A percentile compares a stretch with the other conserved stretches of the same genome.
phyloP scores from a whole-genome alignment of 257 asterid genomes.

The Gentiana macrophylla region DNA sequence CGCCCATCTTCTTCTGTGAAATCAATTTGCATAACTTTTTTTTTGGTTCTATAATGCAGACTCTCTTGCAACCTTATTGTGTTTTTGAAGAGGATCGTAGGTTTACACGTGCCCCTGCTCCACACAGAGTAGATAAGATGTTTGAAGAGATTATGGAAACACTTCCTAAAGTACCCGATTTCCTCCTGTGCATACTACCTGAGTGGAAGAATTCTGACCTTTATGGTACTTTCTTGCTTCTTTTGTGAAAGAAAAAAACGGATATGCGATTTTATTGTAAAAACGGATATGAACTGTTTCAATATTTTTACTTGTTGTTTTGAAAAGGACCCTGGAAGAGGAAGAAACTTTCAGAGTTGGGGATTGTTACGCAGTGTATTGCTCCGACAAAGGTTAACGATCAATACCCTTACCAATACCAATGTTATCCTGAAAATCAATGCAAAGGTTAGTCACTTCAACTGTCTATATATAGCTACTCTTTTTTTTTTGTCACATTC shows the following conservation, averaged over 20 bases:
- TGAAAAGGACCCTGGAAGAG: slow-evolving; percentile 71
- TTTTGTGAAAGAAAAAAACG: too few species aligned
- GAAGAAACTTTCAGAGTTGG: slow-evolving; percentile 39
- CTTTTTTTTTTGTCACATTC: not conserved
- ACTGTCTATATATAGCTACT: not conserved
- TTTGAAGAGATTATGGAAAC: slow-evolving; percentile 14
- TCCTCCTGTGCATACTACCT: slow-evolving; percentile 55
- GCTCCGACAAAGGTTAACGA: slow-evolving; percentile 53
- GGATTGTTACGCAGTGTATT: slow-evolving; percentile 58
- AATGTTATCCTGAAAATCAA: slow-evolving; percentile 58
- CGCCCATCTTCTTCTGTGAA: not conserved
- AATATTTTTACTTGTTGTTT: too few species aligned
- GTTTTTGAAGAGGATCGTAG: slow-evolving; percentile 31
- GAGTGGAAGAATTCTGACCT: slow-evolving; percentile 54
- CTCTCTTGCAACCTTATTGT: slow-evolving; percentile 12
- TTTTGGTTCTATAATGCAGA: slow-evolving; percentile 9
- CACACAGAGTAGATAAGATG: slow-evolving; percentile 51
- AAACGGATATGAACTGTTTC: too few species aligned
- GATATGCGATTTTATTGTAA: too few species aligned
- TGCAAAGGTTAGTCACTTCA: slow-evolving; percentile 37
- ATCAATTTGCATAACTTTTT: not conserved
- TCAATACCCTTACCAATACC: slow-evolving; percentile 40
- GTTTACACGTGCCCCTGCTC: slow-evolving; percentile 32
- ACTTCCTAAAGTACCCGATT: slow-evolving; percentile 36
- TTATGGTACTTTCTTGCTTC: slow-evolving; percentile 27